phyloP scores from a whole-genome alignment of 768 basidiomycete species.

The Phylloporus sp. region DNA sequence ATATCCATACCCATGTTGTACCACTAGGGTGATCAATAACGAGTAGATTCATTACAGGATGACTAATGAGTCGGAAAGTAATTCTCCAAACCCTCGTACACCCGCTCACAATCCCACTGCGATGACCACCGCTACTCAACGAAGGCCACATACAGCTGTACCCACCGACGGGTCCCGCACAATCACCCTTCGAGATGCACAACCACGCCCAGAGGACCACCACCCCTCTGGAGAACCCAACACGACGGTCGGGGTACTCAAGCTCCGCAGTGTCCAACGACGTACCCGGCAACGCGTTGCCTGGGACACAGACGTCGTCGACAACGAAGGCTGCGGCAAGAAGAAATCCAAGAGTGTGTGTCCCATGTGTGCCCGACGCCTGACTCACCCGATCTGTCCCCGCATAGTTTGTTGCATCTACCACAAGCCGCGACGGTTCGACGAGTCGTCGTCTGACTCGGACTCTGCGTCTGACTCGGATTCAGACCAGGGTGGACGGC shows the following conservation, averaged over 20 bases:
- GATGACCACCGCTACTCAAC: constrained; percentile 24
- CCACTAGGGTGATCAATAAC: constrained; percentile 13
- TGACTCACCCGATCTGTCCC: background rate
- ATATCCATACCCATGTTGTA: constrained; percentile 27
- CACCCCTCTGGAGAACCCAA: constrained; percentile 16
- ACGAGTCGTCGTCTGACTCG: constrained; percentile 74
- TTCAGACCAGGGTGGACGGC: constrained; percentile 11
- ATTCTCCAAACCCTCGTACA: no score
- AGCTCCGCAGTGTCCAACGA: constrained; percentile 52
- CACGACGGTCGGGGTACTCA: constrained; percentile 46
- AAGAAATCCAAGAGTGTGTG: constrained; percentile 91
- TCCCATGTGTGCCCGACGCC: no score
- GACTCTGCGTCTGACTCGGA: constrained; percentile 45
- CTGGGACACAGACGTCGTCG: constrained; percentile 83
- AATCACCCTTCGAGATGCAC: constrained; percentile 40
- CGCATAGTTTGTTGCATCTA: constrained; percentile 92
- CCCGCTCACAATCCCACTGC: background rate
- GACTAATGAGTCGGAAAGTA: constrained; percentile 17
- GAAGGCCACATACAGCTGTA: constrained; percentile 36
- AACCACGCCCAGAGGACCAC: constrained; percentile 32
- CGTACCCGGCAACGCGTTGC: constrained; percentile 56
- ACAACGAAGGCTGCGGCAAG: constrained; percentile 86
- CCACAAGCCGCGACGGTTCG: constrained; percentile 74
- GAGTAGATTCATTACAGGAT: constrained; percentile 13
- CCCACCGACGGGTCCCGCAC: constrained; percentile 55